Conservation (phyloP, 805 yeast species). For the Blastobotrys attinorum region DNA sequence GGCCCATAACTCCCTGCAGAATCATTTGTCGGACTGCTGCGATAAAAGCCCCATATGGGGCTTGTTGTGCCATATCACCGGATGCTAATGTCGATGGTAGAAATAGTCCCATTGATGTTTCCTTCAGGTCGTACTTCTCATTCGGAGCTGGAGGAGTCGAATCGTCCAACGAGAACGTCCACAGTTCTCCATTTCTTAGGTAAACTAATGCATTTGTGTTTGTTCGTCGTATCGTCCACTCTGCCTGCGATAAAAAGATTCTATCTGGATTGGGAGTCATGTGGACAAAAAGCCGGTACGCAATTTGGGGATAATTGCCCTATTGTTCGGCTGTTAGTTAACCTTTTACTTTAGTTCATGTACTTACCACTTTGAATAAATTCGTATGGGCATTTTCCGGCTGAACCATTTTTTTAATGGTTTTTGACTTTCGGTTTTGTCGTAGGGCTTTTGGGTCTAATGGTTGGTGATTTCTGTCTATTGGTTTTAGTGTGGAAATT, state of each 20-base stretch:
- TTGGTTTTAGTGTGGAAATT: not conserved
- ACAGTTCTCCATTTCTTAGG: conserved; percentile 19
- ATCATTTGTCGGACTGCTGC: conserved; percentile 15
- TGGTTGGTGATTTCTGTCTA: not conserved
- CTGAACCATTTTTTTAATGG: conserved; percentile 1
- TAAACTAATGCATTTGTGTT: conserved; percentile 16
- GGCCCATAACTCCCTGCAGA: conserved; percentile 8
- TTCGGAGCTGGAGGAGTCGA: conserved; percentile 15
- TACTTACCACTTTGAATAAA: conserved; percentile 6
- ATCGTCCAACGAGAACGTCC: conserved; percentile 21
- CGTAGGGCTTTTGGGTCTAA: too few relatives aligned
- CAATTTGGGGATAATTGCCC: conserved; percentile 15
- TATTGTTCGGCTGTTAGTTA: not conserved
- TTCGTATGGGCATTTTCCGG: conserved; percentile 5
- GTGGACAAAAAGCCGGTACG: conserved; percentile 20
- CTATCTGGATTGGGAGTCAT: conserved; percentile 8
- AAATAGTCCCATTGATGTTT: conserved; percentile 23
- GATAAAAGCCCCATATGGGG: conserved; percentile 20
- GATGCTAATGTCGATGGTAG: conserved; percentile 19
- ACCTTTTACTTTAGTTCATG: not conserved
- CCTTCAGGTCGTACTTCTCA: conserved; percentile 15
- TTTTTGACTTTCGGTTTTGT: not conserved
- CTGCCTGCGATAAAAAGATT: conserved; percentile 17
- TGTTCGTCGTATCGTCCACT: conserved; percentile 19
- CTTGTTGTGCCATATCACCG: conserved; percentile 9